Conservation (phyloP, 176 grass and related monocot species). For the Puya raimondii region DNA sequence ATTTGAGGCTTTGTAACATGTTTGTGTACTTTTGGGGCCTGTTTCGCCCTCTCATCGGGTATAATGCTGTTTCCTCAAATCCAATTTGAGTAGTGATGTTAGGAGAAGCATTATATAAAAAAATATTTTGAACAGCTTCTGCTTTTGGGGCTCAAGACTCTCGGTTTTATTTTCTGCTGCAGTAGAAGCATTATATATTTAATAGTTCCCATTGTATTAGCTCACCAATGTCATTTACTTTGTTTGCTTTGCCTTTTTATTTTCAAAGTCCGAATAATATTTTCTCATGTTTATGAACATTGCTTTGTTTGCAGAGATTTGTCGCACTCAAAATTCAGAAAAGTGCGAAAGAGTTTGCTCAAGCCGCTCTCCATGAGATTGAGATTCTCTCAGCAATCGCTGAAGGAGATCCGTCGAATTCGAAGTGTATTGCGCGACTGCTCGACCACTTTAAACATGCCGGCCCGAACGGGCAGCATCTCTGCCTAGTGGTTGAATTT, state of each 20-base stretch:
- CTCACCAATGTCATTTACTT: background rate
- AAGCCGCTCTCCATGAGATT: slow-evolving; percentile 75
- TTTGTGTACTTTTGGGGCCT: no score
- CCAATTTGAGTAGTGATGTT: no score
- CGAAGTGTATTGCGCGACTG: slow-evolving; percentile 52
- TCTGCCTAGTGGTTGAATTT: slow-evolving; percentile 67
- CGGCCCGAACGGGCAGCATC: slow-evolving; percentile 69
- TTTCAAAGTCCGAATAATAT: background rate
- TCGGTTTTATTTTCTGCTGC: no score
- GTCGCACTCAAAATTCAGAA: slow-evolving; percentile 97
- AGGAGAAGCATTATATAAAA: no score
- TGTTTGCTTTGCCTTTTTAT: background rate
- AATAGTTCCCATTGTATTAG: background rate
- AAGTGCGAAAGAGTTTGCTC: slow-evolving; percentile 76
- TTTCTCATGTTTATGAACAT: background rate
- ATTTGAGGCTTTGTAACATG: no score
- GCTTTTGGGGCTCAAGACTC: no score
- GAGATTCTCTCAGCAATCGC: slow-evolving; percentile 56
- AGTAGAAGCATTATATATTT: no score
- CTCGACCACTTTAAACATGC: slow-evolving; percentile 87
- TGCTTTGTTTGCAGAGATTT: slow-evolving; percentile 41
- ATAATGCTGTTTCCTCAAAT: no score
- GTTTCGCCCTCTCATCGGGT: no score
- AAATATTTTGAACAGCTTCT: no score
- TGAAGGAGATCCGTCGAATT: slow-evolving; percentile 59